A percentile compares a stretch with the other conserved stretches of the same genome.
Conservation (phyloP, 2,329 filamentous ascomycete genomes). For the Aspergillus fructus region DNA sequence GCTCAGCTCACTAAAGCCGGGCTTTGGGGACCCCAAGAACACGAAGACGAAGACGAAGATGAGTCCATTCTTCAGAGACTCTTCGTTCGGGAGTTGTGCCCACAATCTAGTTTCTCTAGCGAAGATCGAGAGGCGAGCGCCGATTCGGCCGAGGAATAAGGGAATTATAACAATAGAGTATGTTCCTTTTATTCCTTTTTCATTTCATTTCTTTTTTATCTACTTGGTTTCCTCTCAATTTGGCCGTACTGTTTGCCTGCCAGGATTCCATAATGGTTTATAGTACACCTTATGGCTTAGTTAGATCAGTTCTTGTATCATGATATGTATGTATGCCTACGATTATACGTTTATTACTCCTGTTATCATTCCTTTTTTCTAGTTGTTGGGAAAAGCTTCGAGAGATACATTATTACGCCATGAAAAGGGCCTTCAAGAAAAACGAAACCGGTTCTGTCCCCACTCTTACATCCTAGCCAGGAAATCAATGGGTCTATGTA, state of each 20-base stretch:
- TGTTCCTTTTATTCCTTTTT: background rate
- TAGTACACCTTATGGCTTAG: background rate
- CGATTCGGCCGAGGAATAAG: background rate
- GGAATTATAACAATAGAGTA: background rate
- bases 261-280: no score
- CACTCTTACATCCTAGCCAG: background rate
- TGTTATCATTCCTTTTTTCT: background rate
- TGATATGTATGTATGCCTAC: slow-evolving; percentile 1
- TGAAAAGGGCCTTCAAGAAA: background rate
- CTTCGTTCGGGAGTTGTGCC: slow-evolving; percentile 2
- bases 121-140: background rate
- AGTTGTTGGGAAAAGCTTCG: background rate
- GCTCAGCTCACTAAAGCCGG: slow-evolving; percentile 1
- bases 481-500: slow-evolving; percentile 1
- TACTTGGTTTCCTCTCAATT: background rate
- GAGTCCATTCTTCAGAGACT: slow-evolving; percentile 1
- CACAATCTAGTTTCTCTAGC: background rate
- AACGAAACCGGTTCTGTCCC: background rate
- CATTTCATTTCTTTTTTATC: background rate
- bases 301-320: background rate
- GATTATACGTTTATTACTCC: slow-evolving; percentile 3
- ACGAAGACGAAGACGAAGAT: slow-evolving; percentile 2
- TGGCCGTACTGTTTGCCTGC: background rate
- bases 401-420: background rate
- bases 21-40: background rate